Conservation (phyloP, 140 eudicot species). For the Ambrosia hybrid region DNA sequence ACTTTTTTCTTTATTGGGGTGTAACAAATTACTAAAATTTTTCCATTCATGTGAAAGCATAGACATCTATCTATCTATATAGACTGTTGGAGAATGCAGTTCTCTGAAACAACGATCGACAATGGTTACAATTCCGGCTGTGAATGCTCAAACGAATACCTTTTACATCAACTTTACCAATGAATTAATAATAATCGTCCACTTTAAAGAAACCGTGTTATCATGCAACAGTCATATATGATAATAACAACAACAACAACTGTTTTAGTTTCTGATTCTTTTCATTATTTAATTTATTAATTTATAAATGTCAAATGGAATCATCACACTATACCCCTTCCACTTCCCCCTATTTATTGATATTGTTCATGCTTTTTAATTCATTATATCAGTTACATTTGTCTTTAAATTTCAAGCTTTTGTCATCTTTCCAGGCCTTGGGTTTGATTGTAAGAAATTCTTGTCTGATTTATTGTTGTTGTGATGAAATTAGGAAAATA, state of each 20-base stretch:
- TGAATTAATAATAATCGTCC: conserved; percentile 22
- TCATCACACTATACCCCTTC: neutral
- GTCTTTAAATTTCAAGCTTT: neutral
- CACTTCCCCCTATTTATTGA: conserved; percentile 17
- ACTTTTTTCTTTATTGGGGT: too few relatives aligned
- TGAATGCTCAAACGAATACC: conserved; percentile 1
- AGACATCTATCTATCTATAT: neutral
- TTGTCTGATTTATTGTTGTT: neutral
- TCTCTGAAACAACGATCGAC: conserved; percentile 24
- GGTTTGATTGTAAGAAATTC: conserved; percentile 6
- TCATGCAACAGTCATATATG: conserved; percentile 19
- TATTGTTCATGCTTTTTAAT: neutral
- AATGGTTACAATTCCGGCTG: conserved; percentile 2
- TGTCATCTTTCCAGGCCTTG: neutral
- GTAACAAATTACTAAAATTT: too few relatives aligned
- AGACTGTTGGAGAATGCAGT: conserved; percentile 6
- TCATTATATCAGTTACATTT: neutral
- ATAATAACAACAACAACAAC: neutral
- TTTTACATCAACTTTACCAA: neutral
- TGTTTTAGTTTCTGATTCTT: neutral
- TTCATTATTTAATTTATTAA: neutral
- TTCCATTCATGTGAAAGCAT: neutral
- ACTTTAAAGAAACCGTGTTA: conserved; percentile 19
- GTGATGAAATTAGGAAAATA: neutral
- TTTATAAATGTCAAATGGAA: neutral